phyloP scores from a whole-genome alignment of 2,329 filamentous ascomycete genomes.

The Ampelomyces quisqualis region DNA sequence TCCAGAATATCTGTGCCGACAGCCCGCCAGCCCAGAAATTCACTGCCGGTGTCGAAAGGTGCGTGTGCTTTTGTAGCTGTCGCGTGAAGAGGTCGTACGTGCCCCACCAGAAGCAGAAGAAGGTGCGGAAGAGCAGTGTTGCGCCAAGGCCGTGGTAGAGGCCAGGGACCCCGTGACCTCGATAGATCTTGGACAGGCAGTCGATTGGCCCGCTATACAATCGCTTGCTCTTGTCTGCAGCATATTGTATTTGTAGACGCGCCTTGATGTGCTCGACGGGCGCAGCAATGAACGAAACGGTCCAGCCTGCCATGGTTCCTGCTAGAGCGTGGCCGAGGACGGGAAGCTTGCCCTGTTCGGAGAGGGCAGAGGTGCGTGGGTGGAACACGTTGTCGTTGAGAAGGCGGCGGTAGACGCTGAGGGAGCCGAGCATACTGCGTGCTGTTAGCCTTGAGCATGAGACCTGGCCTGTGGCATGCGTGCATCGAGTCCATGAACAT shows the following conservation, averaged over 20 bases:
- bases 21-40: constrained; percentile 98
- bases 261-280: constrained; percentile 96
- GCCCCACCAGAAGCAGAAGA: constrained; percentile 99
- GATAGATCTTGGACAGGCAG: constrained; percentile 64
- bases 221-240: constrained; percentile 71
- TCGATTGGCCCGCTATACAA: constrained; percentile 87
- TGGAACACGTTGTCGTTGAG: constrained; percentile 79
- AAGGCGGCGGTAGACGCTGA: constrained; percentile 85
- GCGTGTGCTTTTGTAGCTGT: constrained; percentile 65
- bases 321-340: constrained; percentile 82
- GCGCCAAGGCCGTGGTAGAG: constrained; percentile 83
- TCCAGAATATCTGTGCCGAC: constrained; percentile 92
- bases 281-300: constrained; percentile 88
- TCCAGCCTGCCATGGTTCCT: constrained; percentile 81
- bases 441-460: constrained; percentile 7
- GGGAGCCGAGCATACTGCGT: constrained; percentile 75
- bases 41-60: constrained; percentile 72
- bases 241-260: constrained; percentile 90
- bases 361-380: constrained; percentile 51
- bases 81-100: constrained; percentile 83
- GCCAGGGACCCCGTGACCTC: constrained; percentile 70
- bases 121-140: constrained; percentile 83
- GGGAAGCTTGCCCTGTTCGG: constrained; percentile 60
- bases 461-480: constrained; percentile 8
- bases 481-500: constrained; percentile 91